Evolutionary conservation across 208 protist genomes (phyloP).

Genomic region (Vickermania spadyakhi): DNA sequence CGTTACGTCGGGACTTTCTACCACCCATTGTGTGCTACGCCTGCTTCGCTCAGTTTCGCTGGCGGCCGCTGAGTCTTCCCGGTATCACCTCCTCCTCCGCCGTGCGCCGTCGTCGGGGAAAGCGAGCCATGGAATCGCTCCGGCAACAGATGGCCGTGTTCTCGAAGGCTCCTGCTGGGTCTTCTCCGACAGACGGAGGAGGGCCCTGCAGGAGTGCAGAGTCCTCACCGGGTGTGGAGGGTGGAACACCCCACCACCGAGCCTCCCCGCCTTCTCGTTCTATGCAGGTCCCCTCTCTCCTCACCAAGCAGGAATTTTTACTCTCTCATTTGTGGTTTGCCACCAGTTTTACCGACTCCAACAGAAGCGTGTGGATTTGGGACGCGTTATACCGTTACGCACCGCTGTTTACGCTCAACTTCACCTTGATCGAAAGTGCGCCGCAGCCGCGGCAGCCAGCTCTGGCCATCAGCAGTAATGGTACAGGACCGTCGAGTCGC

Average conservation of each 20-base stretch:
- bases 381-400: conserved; percentile 56
- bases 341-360: conserved; percentile 37
- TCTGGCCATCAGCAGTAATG: no score
- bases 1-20: neutral
- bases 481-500: no score
- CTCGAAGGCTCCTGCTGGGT: no score
- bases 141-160: no score
- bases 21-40: neutral
- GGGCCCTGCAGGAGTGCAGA: no score
- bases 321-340: conserved; percentile 77
- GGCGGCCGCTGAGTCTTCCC: neutral
- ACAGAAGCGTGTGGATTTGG: conserved; percentile 66
- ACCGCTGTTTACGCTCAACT: conserved; percentile 40
- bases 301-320: conserved; percentile 24
- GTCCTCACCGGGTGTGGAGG: no score
- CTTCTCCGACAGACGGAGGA: no score
- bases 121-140: no score
- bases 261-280: neutral
- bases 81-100: no score
- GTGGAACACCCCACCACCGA: neutral
- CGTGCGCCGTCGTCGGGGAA: no score
- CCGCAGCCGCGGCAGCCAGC: neutral
- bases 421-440: neutral
- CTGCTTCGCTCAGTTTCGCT: neutral
- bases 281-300: conserved; percentile 1